Evolutionary conservation across 768 basidiomycete species (phyloP).

Genomic region (Pleurotus tuber-regium): DNA sequence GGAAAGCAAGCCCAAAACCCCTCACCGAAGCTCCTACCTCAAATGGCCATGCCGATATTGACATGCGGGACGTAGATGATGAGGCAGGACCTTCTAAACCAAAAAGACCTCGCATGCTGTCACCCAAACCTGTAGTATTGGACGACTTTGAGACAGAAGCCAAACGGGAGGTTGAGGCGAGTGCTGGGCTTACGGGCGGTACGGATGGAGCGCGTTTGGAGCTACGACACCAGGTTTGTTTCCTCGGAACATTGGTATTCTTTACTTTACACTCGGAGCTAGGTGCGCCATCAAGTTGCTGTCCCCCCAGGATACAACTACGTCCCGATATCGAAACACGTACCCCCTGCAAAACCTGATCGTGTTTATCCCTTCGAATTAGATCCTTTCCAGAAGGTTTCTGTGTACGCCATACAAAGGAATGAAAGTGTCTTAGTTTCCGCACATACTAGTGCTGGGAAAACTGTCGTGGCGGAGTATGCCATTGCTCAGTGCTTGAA

Average conservation of each 20-base stretch:
- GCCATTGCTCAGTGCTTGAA: slow-evolving; percentile 96
- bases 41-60: slow-evolving; percentile 12
- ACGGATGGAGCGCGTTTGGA: slow-evolving; percentile 67
- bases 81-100: slow-evolving; percentile 38
- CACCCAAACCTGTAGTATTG: slow-evolving; percentile 74
- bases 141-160: slow-evolving; percentile 96
- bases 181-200: slow-evolving; percentile 80
- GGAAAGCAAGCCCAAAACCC: slow-evolving; percentile 36
- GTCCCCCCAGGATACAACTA: slow-evolving; percentile 92
- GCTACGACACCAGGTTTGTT: slow-evolving; percentile 73
- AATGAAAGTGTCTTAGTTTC: slow-evolving; percentile 98
- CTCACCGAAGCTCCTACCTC: slow-evolving; percentile 15
- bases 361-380: slow-evolving; percentile 94
- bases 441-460: slow-evolving; percentile 98
- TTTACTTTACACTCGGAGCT: not conserved
- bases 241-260: not conserved
- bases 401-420: slow-evolving; percentile 91
- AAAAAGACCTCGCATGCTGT: slow-evolving; percentile 61
- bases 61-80: slow-evolving; percentile 23
- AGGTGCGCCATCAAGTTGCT: slow-evolving; percentile 96
- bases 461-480: slow-evolving; percentile 99
- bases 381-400: slow-evolving; percentile 96
- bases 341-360: slow-evolving; percentile 88
- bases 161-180: slow-evolving; percentile 86
- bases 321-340: slow-evolving; percentile 84